A percentile compares a stretch with the other conserved stretches of the same genome.
These are phyloP conservation scores for Ramaria sp. DNA, from an alignment of 768 basidiomycete species.

Conservation along the genomic window DNA sequence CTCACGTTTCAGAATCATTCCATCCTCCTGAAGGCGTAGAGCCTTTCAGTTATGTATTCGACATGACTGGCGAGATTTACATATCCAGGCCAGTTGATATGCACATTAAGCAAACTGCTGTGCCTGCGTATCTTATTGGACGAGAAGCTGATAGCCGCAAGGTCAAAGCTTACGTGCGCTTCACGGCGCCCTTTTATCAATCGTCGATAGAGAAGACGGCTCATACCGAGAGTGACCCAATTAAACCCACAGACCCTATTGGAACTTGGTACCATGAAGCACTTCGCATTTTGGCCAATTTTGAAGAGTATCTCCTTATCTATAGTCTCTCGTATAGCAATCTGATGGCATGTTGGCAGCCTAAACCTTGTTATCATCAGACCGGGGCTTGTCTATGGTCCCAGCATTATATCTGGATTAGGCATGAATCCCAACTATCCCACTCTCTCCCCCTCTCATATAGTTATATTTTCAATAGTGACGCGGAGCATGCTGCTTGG, in stretches of 20 bases:
- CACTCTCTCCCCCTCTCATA: neutral
- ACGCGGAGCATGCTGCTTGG: slow-evolving; percentile 63
- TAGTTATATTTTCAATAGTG: slow-evolving; percentile 28
- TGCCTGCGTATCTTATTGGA: slow-evolving; percentile 55
- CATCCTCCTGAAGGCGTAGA: slow-evolving; percentile 58
- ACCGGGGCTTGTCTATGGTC: slow-evolving; percentile 69
- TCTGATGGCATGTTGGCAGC: slow-evolving; percentile 24
- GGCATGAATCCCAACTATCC: slow-evolving; percentile 20
- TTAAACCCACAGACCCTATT: slow-evolving; percentile 56
- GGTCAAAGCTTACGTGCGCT: slow-evolving; percentile 68
- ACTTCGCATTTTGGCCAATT: slow-evolving; percentile 59
- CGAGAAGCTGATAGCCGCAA: slow-evolving; percentile 70
- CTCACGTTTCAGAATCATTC: slow-evolving; percentile 55
- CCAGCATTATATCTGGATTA: slow-evolving; percentile 62
- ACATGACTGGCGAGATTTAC: slow-evolving; percentile 69
- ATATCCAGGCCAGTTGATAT: slow-evolving; percentile 35
- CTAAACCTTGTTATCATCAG: slow-evolving; percentile 75
- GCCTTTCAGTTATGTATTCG: slow-evolving; percentile 76
- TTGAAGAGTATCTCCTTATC: slow-evolving; percentile 45
- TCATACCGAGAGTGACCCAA: slow-evolving; percentile 61
- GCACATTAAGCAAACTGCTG: slow-evolving; percentile 66
- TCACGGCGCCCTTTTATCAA: slow-evolving; percentile 73
- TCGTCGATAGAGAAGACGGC: slow-evolving; percentile 47
- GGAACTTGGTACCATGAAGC: slow-evolving; percentile 91
- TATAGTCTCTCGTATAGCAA: slow-evolving; percentile 4